Percentiles rank a stretch among this genome's conserved stretches.
These are phyloP conservation scores for Brassica incana DNA, from an alignment of 345 rosid species.

Conservation along the genomic window DNA sequence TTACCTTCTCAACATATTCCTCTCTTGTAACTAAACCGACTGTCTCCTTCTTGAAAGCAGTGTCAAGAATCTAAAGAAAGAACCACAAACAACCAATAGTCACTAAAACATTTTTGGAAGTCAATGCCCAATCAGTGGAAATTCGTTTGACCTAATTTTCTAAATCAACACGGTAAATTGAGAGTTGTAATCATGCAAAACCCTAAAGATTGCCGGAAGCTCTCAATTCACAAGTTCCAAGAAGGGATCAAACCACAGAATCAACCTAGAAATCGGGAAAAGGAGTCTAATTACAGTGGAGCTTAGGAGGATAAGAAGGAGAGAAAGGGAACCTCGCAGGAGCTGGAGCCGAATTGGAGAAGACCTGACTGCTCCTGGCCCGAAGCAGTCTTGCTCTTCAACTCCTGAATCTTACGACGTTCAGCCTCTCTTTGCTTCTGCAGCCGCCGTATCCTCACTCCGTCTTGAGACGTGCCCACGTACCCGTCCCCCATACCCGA, in stretches of 20 bases:
- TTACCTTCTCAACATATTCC: conserved; percentile 98
- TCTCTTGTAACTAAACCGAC: conserved; percentile 96
- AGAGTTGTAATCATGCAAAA: neutral
- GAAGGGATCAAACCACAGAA: neutral
- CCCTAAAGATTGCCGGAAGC: neutral
- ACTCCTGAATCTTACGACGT: conserved; percentile 93
- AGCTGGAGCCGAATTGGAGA: conserved; percentile 94
- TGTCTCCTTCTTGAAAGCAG: conserved; percentile 98
- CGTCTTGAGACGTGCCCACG: conserved; percentile 99
- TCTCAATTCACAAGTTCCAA: neutral
- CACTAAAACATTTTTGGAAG: neutral
- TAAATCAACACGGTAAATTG: neutral
- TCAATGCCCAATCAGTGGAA: neutral
- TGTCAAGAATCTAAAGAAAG: conserved; percentile 74
- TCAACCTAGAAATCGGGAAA: conserved; percentile 8
- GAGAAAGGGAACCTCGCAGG: conserved; percentile 68
- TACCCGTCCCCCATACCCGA: conserved; percentile 99
- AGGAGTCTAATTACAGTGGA: neutral
- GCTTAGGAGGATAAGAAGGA: neutral
- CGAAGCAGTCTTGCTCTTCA: conserved; percentile 83
- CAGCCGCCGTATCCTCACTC: conserved; percentile 93
- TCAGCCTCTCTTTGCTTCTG: conserved; percentile 99
- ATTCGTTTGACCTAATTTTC: neutral
- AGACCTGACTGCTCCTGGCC: conserved; percentile 87
- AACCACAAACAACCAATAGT: neutral